Evolutionary conservation across 2,329 filamentous ascomycete species (phyloP), one percentile per base, ranked within the genome.

Genomic region (Clarireedia hainanense): DNA sequence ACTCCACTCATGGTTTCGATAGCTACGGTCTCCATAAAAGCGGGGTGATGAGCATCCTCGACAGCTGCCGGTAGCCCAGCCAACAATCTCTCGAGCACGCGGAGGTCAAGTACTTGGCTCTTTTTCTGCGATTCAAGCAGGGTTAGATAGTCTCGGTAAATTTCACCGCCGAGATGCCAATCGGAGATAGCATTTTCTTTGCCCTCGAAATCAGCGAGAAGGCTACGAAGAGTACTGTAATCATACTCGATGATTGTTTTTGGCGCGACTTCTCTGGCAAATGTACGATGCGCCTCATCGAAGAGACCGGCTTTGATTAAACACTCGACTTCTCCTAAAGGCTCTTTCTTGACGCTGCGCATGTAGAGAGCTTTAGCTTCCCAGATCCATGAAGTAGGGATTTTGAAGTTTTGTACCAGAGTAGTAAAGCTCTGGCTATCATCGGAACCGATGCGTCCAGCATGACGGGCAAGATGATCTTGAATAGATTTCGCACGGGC

Each of bases 351-450:
- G 47, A 84, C 82, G 57, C 85, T 84, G 59, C 88, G 86, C 72
- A 90, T 91, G 70, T 87, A 86, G 14, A 92, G 77, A 12, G 91
- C 91, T 67, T 91, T 89, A 17, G 94, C 89, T 58, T 89, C 83
- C 83, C 89, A 95, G 50, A 97, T 78, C 91, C 92, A 95, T 3
- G 79, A 71, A 1, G 78, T 72, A 0, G 92, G 90, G 43, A 97
- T 81, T 60, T 82, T 80, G 52, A 91, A 80, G 34, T 81, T 82
- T 46, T 79, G 74, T 0, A 80, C 80, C 23, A 94, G 74, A 14
- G 79, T 77, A 10, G 72, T 74, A 70, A 84, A 89, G 52, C 72
- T 77, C 15, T 73, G 68, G 59, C 79, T 77, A 7, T 77, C 74
- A 50, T 84, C 78, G 3, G 78, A 74, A 6, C 84, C 80, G 51